Evolutionary conservation across 2,329 filamentous ascomycete species (phyloP), one percentile per base, ranked within the genome.

Genomic region (Trichoderma citrinoviride): DNA sequence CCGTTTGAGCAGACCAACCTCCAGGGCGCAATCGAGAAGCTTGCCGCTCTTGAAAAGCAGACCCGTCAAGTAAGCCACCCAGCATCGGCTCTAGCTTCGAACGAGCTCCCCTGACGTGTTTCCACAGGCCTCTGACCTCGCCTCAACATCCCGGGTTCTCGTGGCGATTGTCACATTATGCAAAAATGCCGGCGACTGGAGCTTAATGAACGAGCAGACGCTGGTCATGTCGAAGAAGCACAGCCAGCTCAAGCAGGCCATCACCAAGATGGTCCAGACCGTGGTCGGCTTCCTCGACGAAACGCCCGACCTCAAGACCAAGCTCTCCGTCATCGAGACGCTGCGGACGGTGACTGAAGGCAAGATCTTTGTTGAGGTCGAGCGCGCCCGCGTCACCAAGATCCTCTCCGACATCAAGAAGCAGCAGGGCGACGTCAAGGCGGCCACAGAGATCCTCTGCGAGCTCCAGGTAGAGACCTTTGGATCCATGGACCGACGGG

Each of bases 341-440:
- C 79, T 99, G 73, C 88, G 95, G 72, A 98, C 94, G 47, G 94
- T 99, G 55, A 99, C 95, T 8, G 95, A 99, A 80, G 95, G 95
- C 80, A 99, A 99, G 90, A 99, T 99, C 77, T 99, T 99, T 74
- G 94, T 99, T 72, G 95, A 99, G 82, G 95, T 99, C 61, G 95
- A 99, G 84, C 89, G 95, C 71, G 95, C 95, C 69, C 91, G 95
- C 71, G 90, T 99, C 66, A 99, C 95, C 72, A 92, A 90, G 76
- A 96, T 97, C 70, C 85, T 99, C 14, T 98, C 95, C 58, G 88
- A 97, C 78, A 98, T 99, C 83, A 98, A 98, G 85, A 97, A 96
- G 80, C 82, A 91, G 69, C 92, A 98, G 79, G 94, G 93, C 69
- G 94, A 99, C 74, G 82, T 97, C 73, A 92, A 91, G 75, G 88